Base-by-base conservation (phyloP, 495 filamentous ascomycete genomes). In the Aspergillus asperescens region DNA sequence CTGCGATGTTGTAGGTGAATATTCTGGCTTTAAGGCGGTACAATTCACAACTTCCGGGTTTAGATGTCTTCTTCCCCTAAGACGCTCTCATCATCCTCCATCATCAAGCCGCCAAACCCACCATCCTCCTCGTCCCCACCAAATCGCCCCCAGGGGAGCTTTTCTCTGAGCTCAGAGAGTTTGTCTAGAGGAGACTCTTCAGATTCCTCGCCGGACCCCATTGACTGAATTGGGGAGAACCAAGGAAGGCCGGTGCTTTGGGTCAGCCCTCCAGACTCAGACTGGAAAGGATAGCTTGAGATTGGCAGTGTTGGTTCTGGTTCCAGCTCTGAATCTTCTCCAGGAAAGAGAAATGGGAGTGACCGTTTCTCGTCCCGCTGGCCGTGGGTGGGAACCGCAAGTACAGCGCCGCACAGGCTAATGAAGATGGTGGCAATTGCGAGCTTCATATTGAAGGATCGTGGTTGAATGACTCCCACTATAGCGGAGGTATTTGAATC, bases 371-470 rank as follows among this genome's bases (percentile, higher is more conserved):
- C 23, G 18, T n/a, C 18, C 12, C 16, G 31, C 15, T 25, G 10
- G 5, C 10, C 24, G 15, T 28, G 10, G 25, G 42, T 29, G 2
- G 51, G 51, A 3, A 25, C 32, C 4, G 51, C 42, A 27, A 54
- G 9, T 13, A 15, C 25, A 23, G 34, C 42, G 42, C 51, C 51
- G 34, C 28, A 39, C 16, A 54, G 18, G 31, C 51, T 16, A 24
- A 41, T 15, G 3, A 54, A 18, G 15, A 54, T 19, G 12, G 50
- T 42, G 12, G 42, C 42, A 13, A 35, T 6, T 46, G 40, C 34
- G 25, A 54, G 15, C 32, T 19, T 54, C 51, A 54, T 54, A 8
- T n/a, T 40, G 32, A 25, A 5, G 42, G 32, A 32, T 18, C 7
- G 37, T 20, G 48, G 2, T 32, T 12, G 27, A 23, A 13, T 12